A percentile compares a stretch with the other conserved stretches of the same genome.
Conservation (phyloP, 2,329 filamentous ascomycete species). For the Blumeria graminis region DNA sequence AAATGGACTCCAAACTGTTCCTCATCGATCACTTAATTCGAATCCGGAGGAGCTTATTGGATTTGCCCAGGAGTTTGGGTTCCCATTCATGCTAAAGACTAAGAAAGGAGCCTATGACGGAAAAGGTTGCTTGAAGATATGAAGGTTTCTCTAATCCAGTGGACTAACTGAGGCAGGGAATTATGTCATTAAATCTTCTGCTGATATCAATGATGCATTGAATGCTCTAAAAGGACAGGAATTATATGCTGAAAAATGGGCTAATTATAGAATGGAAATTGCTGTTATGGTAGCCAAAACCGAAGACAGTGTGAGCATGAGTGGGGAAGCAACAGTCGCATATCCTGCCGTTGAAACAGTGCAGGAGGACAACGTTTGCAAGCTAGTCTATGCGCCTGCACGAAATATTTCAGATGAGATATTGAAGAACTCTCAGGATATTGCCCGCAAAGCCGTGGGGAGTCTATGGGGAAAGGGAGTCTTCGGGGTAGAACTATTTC, state of each 20-base stretch:
- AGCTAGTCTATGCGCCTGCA: conserved; percentile 70
- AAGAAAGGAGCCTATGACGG: conserved; percentile 83
- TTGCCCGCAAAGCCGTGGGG: conserved; percentile 57
- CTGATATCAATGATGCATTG: conserved; percentile 40
- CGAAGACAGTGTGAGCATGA: conserved; percentile 29
- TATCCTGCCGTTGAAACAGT: conserved; percentile 88
- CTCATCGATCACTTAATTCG: conserved; percentile 31
- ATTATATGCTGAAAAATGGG: conserved; percentile 65
- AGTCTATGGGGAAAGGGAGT: conserved; percentile 74
- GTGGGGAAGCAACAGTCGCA: conserved; percentile 31
- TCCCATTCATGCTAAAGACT: conserved; percentile 81
- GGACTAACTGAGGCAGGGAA: conserved; percentile 21
- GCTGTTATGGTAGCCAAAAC: conserved; percentile 91
- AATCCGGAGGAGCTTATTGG: conserved; percentile 32
- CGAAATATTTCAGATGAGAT: conserved; percentile 38
- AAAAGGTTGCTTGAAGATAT: conserved; percentile 21
- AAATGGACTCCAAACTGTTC: conserved; percentile 47
- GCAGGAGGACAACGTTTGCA: conserved; percentile 89
- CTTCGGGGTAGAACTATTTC: conserved; percentile 92
- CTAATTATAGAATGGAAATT: conserved; percentile 63
- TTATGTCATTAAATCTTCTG: conserved; percentile 33
- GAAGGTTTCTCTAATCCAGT: background rate
- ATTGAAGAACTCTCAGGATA: conserved; percentile 40
- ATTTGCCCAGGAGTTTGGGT: conserved; percentile 42
- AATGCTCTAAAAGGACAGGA: conserved; percentile 43